Evolutionary conservation across 2,329 filamentous ascomycete species (phyloP).

Genomic region (Lasiodiplodia citricola): DNA sequence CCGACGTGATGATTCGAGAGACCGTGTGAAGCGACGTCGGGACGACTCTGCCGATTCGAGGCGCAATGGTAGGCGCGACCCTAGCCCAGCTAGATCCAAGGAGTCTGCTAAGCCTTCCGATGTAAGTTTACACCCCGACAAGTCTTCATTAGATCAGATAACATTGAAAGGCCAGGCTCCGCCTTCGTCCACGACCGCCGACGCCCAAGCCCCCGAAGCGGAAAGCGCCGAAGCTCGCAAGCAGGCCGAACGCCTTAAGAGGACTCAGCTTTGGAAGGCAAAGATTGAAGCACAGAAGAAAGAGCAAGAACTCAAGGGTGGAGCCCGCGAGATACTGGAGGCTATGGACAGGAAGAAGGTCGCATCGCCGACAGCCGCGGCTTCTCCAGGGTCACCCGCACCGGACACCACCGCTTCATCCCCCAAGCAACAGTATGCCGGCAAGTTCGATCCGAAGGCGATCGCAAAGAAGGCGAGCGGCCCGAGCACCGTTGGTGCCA

Average conservation of each 20-base stretch:
- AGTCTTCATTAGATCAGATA: background rate
- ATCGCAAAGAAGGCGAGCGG: constrained; percentile 77
- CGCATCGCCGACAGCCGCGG: constrained; percentile 10
- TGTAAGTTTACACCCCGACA: constrained; percentile 7
- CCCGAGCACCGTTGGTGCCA: constrained; percentile 60
- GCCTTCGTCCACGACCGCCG: constrained; percentile 6
- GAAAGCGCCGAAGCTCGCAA: constrained; percentile 46
- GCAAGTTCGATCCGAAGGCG: constrained; percentile 86
- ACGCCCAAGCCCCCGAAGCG: background rate
- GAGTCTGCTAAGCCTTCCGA: constrained; percentile 16
- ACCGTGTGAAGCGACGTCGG: constrained; percentile 66
- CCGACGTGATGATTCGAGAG: constrained; percentile 75
- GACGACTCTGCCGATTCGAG: constrained; percentile 60
- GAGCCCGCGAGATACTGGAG: constrained; percentile 66
- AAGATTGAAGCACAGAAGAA: constrained; percentile 82
- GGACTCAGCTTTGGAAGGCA: constrained; percentile 47
- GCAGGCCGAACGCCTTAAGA: constrained; percentile 72
- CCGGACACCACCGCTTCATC: constrained; percentile 29
- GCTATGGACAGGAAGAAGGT: constrained; percentile 74
- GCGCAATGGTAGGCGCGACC: constrained; percentile 35
- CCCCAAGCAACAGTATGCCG: constrained; percentile 64
- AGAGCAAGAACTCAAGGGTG: constrained; percentile 59
- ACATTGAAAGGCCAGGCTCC: constrained; percentile 4
- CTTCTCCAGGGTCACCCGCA: constrained; percentile 37
- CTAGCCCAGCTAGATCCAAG: constrained; percentile 31